Percentiles rank a stretch among this genome's conserved stretches.
Conservation (phyloP, 768 basidiomycete genomes). For the Coprinopsis sp. region DNA sequence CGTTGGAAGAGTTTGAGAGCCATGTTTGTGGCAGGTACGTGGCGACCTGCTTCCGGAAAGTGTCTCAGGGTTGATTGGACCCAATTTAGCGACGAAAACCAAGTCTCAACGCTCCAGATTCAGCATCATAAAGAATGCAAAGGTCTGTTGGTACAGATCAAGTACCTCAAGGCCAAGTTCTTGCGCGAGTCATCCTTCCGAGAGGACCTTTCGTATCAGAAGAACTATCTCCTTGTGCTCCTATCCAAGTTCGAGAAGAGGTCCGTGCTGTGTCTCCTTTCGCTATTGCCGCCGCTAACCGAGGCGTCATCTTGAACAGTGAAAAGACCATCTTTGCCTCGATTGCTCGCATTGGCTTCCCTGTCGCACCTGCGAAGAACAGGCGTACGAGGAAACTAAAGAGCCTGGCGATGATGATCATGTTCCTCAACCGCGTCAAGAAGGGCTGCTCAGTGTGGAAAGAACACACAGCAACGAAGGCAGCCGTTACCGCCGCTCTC, state of each 20-base stretch:
- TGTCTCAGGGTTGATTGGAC: neutral
- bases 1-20: slow-evolving; percentile 42
- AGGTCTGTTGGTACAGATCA: slow-evolving; percentile 85
- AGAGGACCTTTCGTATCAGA: slow-evolving; percentile 76
- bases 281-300: too few species aligned
- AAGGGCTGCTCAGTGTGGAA: slow-evolving; percentile 60
- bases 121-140: slow-evolving; percentile 87
- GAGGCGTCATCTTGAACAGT: slow-evolving; percentile 39
- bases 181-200: slow-evolving; percentile 81
- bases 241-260: slow-evolving; percentile 66
- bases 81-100: slow-evolving; percentile 42
- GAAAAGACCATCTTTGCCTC: slow-evolving; percentile 70
- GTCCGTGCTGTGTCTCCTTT: slow-evolving; percentile 39
- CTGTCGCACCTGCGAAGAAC: slow-evolving; percentile 33
- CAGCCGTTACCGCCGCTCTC: slow-evolving; percentile 59
- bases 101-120: slow-evolving; percentile 49
- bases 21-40: slow-evolving; percentile 63
- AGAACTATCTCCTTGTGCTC: slow-evolving; percentile 78
- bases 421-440: slow-evolving; percentile 66
- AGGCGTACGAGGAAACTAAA: slow-evolving; percentile 51
- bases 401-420: slow-evolving; percentile 47
- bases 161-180: slow-evolving; percentile 89
- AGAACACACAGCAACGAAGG: slow-evolving; percentile 54
- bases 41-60: neutral
- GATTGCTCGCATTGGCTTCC: slow-evolving; percentile 74